Evolutionary conservation across 441 rosid genomes (phyloP).

Genomic region (Erodium moschatum): DNA sequence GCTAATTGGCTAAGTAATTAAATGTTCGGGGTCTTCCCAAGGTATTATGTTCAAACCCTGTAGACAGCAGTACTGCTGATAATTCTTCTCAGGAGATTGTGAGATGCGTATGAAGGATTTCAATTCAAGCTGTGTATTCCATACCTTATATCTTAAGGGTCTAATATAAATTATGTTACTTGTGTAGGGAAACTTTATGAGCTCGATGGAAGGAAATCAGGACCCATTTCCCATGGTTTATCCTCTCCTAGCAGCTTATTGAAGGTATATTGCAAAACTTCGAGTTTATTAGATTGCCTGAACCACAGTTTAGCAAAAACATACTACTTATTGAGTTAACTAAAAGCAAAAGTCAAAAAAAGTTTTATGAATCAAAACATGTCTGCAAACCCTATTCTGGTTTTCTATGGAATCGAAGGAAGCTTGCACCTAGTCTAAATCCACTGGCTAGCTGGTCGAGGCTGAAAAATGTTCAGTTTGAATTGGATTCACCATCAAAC

Average conservation of each 20-base stretch:
- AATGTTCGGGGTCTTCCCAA: too few relatives aligned
- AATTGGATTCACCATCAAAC: background rate
- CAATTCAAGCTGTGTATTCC: conserved; percentile 6
- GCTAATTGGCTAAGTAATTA: too few relatives aligned
- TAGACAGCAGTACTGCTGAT: too few relatives aligned
- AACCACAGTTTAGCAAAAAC: background rate
- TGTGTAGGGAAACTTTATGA: conserved; percentile 66
- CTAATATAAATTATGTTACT: background rate
- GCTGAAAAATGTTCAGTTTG: background rate
- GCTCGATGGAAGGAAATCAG: conserved; percentile 82
- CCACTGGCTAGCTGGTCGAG: background rate
- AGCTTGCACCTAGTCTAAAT: background rate
- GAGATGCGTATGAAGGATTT: conserved; percentile 8
- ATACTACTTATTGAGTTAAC: background rate
- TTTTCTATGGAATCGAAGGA: background rate
- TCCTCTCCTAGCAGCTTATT: conserved; percentile 58
- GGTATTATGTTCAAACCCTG: too few relatives aligned
- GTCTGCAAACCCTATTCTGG: background rate
- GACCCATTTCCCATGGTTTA: conserved; percentile 62
- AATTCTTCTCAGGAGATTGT: too few relatives aligned
- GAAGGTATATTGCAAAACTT: conserved; percentile 35
- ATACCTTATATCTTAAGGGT: background rate
- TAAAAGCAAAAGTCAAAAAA: background rate
- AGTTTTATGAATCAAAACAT: background rate
- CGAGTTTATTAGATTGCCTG: background rate